Base-by-base conservation (phyloP, 805 yeast genomes). In the Scheffersomyces ergatensis region DNA sequence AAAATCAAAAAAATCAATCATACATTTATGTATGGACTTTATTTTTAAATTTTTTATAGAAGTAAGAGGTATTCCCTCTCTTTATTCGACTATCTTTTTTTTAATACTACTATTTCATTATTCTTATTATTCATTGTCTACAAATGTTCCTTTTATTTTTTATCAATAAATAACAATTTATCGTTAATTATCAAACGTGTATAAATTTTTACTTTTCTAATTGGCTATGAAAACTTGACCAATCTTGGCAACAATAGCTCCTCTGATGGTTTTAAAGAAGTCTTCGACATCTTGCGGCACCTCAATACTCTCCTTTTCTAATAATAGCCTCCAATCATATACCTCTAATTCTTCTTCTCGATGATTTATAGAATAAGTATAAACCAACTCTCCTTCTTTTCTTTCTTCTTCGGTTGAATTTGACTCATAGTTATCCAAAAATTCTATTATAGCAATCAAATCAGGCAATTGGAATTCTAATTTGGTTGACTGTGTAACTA, bases 251-350 rank as follows among this genome's bases (percentile, higher is more conserved):
- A 57, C 58, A 3, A 70, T 58, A 38, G 55, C 58, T 38, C 60
- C 58, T 38, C 76, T 52, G 20, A 70, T 50, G 3, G 44, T 41
- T 36, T 50, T 53, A 7, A 62, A 37, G 33, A 70, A 51, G 16
- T 43, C 53, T 9, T 50, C 45, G 2, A 65, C 57, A 18, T 53
- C 46, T 3, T 39, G 30, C 3, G 74, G 74, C 1, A 62, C 42
- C 5, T 38, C 38, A 5, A 41, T 33, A 0, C 46, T 46, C 5
- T 40, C 44, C 5, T 49, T 35, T 21, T 48, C 43, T 41, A 63
- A 40, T 20, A 52, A 33, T 6, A 37, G 42, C 43, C 74, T 60
- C 76, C 76, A 70, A 40, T 70, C 76, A 43, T 59, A 57, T 2
- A 32, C 35, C n/a, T 45, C 34, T 5, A 51, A 40, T 2, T 45